Conservation (phyloP, 805 yeast species). For the Ogataea corticis region DNA sequence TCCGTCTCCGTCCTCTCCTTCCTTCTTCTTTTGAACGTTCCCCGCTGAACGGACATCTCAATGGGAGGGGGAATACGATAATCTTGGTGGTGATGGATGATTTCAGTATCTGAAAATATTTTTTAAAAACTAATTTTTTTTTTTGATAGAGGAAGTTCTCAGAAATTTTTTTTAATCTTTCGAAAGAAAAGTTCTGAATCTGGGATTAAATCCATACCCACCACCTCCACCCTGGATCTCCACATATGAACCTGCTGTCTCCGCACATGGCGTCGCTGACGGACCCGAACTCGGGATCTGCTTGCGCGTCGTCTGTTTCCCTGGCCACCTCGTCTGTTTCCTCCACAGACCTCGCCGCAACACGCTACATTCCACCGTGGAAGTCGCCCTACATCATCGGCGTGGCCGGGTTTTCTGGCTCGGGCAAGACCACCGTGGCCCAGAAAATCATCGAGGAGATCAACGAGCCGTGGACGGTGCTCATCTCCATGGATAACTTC, state of each 20-base stretch:
- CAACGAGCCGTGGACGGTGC: slow-evolving; percentile 92
- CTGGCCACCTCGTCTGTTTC: slow-evolving; percentile 7
- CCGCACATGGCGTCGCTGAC: slow-evolving; percentile 5
- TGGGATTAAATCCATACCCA: too few relatives aligned
- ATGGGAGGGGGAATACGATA: too few relatives aligned
- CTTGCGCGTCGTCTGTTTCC: slow-evolving; percentile 6
- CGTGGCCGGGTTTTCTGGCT: slow-evolving; percentile 84
- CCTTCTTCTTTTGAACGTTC: slow-evolving; percentile 23
- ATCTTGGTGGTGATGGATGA: too few relatives aligned
- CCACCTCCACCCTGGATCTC: too few relatives aligned
- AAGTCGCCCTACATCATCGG: slow-evolving; percentile 82
- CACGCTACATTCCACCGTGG: slow-evolving; percentile 78
- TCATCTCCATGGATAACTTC: slow-evolving; percentile 87
- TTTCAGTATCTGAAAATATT: too few relatives aligned
- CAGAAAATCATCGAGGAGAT: slow-evolving; percentile 71
- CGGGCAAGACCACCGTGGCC: slow-evolving; percentile 94
- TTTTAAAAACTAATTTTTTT: too few relatives aligned
- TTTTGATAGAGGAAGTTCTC: background rate
- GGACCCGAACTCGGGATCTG: background rate
- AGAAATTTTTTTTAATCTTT: background rate
- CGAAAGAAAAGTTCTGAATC: slow-evolving; percentile 6
- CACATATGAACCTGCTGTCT: slow-evolving; percentile 5
- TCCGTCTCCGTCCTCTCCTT: slow-evolving; percentile 7
- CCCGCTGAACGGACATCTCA: slow-evolving; percentile 13
- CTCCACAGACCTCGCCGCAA: slow-evolving; percentile 20